Conservation (phyloP, 495 filamentous ascomycete genomes). For the Talaromyces liani region DNA sequence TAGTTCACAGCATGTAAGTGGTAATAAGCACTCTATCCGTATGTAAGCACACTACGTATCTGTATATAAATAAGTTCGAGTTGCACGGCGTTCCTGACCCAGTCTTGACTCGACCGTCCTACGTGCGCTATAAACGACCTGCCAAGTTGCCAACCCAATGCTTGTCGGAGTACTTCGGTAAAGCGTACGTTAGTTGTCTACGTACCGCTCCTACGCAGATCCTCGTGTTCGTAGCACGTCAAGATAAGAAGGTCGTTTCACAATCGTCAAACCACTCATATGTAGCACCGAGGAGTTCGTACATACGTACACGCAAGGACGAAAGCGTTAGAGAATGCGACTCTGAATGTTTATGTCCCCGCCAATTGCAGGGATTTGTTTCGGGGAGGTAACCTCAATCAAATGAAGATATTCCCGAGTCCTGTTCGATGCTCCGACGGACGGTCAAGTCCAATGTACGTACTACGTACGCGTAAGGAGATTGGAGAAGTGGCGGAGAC, state of each 20-base stretch:
- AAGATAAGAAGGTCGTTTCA: background rate
- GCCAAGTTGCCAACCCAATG: background rate
- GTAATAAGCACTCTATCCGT: background rate
- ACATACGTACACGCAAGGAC: background rate
- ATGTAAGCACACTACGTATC: background rate
- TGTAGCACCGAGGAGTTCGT: background rate
- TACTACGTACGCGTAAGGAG: background rate
- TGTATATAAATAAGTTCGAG: background rate
- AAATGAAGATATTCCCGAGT: background rate
- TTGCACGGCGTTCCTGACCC: background rate
- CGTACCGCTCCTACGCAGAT: background rate
- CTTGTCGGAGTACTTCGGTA: background rate
- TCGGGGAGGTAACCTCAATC: background rate
- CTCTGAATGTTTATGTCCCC: background rate
- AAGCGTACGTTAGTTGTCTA: background rate
- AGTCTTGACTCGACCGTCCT: background rate
- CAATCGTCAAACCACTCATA: background rate
- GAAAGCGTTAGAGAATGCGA: background rate
- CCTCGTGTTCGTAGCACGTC: background rate
- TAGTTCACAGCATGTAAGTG: background rate
- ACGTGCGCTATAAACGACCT: background rate
- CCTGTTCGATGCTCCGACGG: background rate
- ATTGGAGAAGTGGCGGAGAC: slow-evolving; percentile 26
- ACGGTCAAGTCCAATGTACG: background rate
- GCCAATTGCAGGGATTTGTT: too few relatives aligned